Conservation (phyloP, 305 asterid genomes). For the Plantago rigida region DNA sequence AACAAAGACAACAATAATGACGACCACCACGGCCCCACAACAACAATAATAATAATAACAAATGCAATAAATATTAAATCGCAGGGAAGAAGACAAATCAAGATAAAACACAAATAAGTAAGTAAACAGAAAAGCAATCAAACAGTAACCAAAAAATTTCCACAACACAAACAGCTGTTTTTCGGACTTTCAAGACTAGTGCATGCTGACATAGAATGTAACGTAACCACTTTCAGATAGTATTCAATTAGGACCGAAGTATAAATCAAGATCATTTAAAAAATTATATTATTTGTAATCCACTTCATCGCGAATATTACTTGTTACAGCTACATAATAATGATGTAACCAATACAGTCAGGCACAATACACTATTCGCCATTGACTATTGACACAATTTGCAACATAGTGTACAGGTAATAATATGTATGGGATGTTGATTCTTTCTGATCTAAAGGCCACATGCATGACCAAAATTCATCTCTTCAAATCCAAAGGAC, state of each 20-base stretch:
- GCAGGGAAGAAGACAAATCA: not conserved
- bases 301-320: not conserved
- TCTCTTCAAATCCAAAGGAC: not conserved
- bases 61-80: not conserved
- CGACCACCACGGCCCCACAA: not conserved
- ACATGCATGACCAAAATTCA: not conserved
- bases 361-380: not conserved
- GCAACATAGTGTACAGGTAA: too few species aligned
- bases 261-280: not conserved
- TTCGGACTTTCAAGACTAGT: slow-evolving; percentile 11
- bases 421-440: not conserved
- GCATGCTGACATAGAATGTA: slow-evolving; percentile 13
- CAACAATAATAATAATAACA: not conserved
- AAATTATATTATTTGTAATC: not conserved
- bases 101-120: not conserved
- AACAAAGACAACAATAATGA: not conserved
- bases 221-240: slow-evolving; percentile 7
- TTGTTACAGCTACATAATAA: slow-evolving; percentile 8
- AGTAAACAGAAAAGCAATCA: not conserved
- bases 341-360: not conserved
- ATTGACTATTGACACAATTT: too few species aligned
- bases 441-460: not conserved
- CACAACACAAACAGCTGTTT: slow-evolving; percentile 11
- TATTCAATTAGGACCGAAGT: slow-evolving; percentile 14
- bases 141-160: not conserved